These are phyloP conservation scores for Parastagonospora avenae DNA, from an alignment of 2,329 filamentous ascomycete species.

Conservation along the genomic window DNA sequence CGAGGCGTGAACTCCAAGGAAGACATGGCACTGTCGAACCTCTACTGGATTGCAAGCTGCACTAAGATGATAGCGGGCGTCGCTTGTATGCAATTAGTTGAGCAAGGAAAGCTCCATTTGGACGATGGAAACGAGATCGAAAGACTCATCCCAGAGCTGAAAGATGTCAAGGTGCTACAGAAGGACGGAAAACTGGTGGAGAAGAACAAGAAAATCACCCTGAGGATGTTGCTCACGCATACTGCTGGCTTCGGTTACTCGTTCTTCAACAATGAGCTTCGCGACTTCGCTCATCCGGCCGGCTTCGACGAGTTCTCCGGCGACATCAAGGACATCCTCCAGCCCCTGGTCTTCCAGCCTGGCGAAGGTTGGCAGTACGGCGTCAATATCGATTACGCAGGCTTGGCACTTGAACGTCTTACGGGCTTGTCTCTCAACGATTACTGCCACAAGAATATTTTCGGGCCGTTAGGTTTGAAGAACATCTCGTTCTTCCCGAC, in stretches of 20 bases:
- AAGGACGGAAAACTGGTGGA: conserved; percentile 41
- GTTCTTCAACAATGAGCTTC: conserved; percentile 53
- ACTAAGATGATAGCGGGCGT: conserved; percentile 46
- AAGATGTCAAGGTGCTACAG: conserved; percentile 44
- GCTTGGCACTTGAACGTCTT: conserved; percentile 51
- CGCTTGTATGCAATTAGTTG: conserved; percentile 42
- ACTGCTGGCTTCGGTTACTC: conserved; percentile 56
- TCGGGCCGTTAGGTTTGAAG: conserved; percentile 50
- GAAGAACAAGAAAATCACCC: conserved; percentile 53
- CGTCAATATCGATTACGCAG: conserved; percentile 54
- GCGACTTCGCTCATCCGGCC: conserved; percentile 53
- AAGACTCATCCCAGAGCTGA: conserved; percentile 38
- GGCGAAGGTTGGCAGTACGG: conserved; percentile 64
- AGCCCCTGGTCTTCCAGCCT: conserved; percentile 65
- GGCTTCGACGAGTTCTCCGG: conserved; percentile 66
- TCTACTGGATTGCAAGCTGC: conserved; percentile 63
- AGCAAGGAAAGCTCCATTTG: conserved; percentile 35
- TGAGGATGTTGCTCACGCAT: conserved; percentile 56
- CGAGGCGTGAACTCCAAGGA: conserved; percentile 47
- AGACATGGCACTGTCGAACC: conserved; percentile 61
- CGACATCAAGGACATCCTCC: conserved; percentile 56
- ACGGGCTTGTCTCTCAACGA: conserved; percentile 52
- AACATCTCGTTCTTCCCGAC: conserved; percentile 63
- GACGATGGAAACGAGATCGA: conserved; percentile 36
- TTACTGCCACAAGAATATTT: conserved; percentile 52